Evolutionary conservation across 306 rosid species (phyloP), one percentile per base, ranked within the genome.

Genomic region (Gastrolobium bilobum): DNA sequence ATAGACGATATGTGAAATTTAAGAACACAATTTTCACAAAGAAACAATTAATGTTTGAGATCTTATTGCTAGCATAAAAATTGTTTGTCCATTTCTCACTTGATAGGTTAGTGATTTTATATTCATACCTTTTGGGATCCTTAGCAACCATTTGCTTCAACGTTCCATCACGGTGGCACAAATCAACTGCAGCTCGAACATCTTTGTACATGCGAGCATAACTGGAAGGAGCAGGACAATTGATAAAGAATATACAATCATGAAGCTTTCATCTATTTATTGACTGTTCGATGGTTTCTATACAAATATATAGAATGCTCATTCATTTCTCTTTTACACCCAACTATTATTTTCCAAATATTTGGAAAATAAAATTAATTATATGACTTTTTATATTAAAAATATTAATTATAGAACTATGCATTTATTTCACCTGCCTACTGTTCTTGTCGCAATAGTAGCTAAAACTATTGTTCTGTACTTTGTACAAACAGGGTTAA

Each of bases 101-200:
- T 7, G 54, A 70, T 26, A 58, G 66, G 63, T 44, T 76, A 47
- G 54, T 11, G 60, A 66, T 61, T 70, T 40, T 63, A 44, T 70
- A 56, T 78, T 30, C 87, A 71, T 84, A 95, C 99, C 88, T 86
- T 86, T 88, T 85, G 7, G 99, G 99, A 73, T 93, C 93, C 70
- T 86, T 82, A 70, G 98, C 99, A 80, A 95, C 99, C 98, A 91
- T 90, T 85, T 90, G 95, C 92, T 95, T 95, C 85, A 95, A 84
- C 51, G 98, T 95, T 83, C 99, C 99, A 76, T 95, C 99, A 15
- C 98, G 98, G 78, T 95, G 98, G 79, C 99, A 95, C 88, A 95
- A 81, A 83, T 95, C 99, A 83, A 95, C 96, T 13, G 99, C 99
- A 71, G 99, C 99, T 85, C 99, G 89, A 82, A 95, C 96, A 91